Evolutionary conservation across 768 basidiomycete genomes (phyloP), one percentile per base, ranked within the genome.

Genomic region (Suillus luteus): DNA sequence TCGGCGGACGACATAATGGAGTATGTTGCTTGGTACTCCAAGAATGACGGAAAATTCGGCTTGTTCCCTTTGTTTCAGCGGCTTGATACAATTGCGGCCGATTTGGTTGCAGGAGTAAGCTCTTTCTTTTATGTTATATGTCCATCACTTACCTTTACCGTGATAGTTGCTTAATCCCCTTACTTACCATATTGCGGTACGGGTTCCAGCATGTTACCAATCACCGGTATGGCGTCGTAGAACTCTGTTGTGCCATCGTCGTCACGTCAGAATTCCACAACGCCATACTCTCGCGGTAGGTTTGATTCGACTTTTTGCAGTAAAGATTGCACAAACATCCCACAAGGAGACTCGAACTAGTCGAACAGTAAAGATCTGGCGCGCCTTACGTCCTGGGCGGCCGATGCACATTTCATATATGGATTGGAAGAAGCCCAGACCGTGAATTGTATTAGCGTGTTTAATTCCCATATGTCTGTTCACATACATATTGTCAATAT

Each of bases 101-200:
- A 67, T 60, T 62, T 82, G 2, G 62, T 81, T 7, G 62, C 67
- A 38, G 78, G 80, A 38, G 80, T 76, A 60, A 43, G 72, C 49
- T 61, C 31, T 31, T 41, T 55, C 3, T 43, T 14, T 46, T 17
- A 17, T 41, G 5, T 31, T 19, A 7, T 6, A 31, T 19, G 27
- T 1, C 10, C 11, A 27, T 41, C 40, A 31, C 57, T 58, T 41
- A 58, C 31, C 27, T 58, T 2, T 19, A 11, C 22, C 6, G 11
- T 12, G 38, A 43, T 12, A 58, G 57, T 38, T 58, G 6, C 15
- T 58, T 24, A 27, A 17, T 19, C 38, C 57, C 19, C 1, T 27
- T 3, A 2, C 1, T 27, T 3, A 2, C 9, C 12, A 1, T 1
- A 11, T 3, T 7, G 1, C 38, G 40, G 40, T 41, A 27, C 17